A percentile compares a stretch with the other conserved stretches of the same genome.
Evolutionary conservation across 2,329 filamentous ascomycete genomes (phyloP).

Genomic region (Xenoacremonium recifei): DNA sequence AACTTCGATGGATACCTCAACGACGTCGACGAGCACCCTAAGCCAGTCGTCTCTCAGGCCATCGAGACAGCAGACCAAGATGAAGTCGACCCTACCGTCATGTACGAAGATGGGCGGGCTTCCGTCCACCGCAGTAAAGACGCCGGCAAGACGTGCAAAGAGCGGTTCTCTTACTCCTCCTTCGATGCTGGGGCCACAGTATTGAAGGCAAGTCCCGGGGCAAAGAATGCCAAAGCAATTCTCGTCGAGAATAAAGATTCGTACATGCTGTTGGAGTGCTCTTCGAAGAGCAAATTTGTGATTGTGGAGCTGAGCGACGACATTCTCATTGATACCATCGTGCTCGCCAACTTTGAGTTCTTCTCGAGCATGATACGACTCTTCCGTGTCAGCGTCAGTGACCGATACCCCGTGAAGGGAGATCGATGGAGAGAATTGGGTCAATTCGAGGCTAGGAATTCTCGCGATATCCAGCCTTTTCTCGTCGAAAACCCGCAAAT

Average conservation of each 20-base stretch:
- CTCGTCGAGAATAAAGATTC: constrained; percentile 97
- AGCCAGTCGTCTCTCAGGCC: neutral
- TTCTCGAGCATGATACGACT: constrained; percentile 95
- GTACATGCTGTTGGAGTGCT: constrained; percentile 95
- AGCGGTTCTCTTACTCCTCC: constrained; percentile 94
- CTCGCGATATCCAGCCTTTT: constrained; percentile 91
- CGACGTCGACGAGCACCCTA: constrained; percentile 13
- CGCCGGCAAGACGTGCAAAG: constrained; percentile 95
- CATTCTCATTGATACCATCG: constrained; percentile 85
- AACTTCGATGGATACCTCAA: constrained; percentile 46
- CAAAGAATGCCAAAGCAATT: constrained; percentile 85
- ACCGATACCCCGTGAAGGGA: constrained; percentile 87
- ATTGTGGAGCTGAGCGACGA: constrained; percentile 91
- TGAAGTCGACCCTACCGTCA: constrained; percentile 37
- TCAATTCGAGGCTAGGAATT: constrained; percentile 87
- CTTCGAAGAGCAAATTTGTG: constrained; percentile 83
- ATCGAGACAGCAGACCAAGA: constrained; percentile 14
- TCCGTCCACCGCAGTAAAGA: constrained; percentile 75
- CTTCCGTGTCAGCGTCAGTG: constrained; percentile 89
- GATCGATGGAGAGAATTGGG: constrained; percentile 91
- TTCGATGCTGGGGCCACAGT: constrained; percentile 96
- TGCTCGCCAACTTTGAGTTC: constrained; percentile 98
- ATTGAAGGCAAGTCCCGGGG: constrained; percentile 82
- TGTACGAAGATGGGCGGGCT: constrained; percentile 48
- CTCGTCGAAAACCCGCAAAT: constrained; percentile 92